phyloP scores from a whole-genome alignment of 768 basidiomycete genomes.

The Cystobasidium onofrii region DNA sequence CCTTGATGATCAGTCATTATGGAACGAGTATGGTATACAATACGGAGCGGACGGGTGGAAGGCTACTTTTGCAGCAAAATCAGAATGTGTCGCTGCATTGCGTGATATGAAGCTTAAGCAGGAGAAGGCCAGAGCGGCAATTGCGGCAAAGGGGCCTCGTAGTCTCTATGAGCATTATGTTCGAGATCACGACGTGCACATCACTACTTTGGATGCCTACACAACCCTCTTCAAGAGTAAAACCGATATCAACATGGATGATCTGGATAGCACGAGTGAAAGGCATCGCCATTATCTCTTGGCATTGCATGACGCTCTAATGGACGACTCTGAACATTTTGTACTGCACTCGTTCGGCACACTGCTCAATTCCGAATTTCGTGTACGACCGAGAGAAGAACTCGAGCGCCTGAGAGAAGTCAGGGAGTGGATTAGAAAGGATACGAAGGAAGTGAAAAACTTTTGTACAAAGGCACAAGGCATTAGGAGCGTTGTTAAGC shows the following conservation, averaged over 20 bases:
- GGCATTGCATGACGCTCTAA: constrained; percentile 59
- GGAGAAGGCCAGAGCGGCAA: not conserved
- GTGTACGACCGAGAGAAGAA: constrained; percentile 58
- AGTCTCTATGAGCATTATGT: not conserved
- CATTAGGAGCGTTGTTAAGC: constrained; percentile 1
- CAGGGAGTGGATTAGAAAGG: constrained; percentile 50
- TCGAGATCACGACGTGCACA: not conserved
- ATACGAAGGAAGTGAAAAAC: constrained; percentile 45
- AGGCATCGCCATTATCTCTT: constrained; percentile 37
- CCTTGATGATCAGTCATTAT: not conserved
- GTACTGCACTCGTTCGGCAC: constrained; percentile 52
- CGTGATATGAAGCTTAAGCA: constrained; percentile 10
- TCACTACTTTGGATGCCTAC: not conserved
- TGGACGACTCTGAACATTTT: constrained; percentile 54
- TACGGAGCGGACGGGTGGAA: not conserved
- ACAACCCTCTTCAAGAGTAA: not conserved
- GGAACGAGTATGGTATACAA: not conserved
- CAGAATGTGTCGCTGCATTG: not conserved
- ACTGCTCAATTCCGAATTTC: constrained; percentile 52
- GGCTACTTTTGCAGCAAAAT: constrained; percentile 17
- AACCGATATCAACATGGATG: not conserved
- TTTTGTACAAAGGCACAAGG: constrained; percentile 37
- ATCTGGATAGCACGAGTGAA: not conserved
- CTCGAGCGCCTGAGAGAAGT: constrained; percentile 54
- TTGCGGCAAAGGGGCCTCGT: not conserved